Evolutionary conservation across 805 yeast genomes (phyloP).

Genomic region (Yamadazyma philogaea): DNA sequence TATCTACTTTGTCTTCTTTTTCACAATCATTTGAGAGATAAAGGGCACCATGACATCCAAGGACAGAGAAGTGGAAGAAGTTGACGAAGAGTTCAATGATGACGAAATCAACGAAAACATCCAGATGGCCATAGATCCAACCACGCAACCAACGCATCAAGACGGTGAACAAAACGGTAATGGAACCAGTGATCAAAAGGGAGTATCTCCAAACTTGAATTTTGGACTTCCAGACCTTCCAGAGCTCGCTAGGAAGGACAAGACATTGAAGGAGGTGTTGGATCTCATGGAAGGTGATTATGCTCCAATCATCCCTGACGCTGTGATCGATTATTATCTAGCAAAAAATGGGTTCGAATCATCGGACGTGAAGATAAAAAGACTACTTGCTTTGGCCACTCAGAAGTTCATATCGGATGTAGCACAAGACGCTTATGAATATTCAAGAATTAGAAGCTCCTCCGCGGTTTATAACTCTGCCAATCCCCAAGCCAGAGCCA

Average conservation of each 20-base stretch:
- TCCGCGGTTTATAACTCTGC: conserved; percentile 81
- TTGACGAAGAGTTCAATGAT: conserved; percentile 26
- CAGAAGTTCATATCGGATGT: conserved; percentile 93
- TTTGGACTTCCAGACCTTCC: conserved; percentile 44
- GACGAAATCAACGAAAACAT: conserved; percentile 13
- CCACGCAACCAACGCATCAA: not conserved
- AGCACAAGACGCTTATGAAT: conserved; percentile 95
- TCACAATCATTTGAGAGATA: too few species aligned
- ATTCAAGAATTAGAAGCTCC: conserved; percentile 85
- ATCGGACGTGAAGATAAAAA: conserved; percentile 66
- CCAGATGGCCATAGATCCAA: not conserved
- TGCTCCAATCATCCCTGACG: conserved; percentile 95
- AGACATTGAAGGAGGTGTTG: conserved; percentile 77
- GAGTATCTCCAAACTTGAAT: conserved; percentile 9
- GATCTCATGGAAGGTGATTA: conserved; percentile 84
- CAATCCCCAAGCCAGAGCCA: conserved; percentile 82
- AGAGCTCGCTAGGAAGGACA: conserved; percentile 72
- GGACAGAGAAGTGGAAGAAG: conserved; percentile 11
- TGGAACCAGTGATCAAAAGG: not conserved
- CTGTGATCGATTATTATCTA: conserved; percentile 89
- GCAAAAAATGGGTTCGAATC: conserved; percentile 83
- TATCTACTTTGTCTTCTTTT: not conserved
- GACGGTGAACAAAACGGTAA: conserved; percentile 2
- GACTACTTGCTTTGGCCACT: conserved; percentile 89
- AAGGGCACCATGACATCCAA: not conserved